Base-by-base conservation (phyloP, 257 asterid species). In the Solanum peruvianum region DNA sequence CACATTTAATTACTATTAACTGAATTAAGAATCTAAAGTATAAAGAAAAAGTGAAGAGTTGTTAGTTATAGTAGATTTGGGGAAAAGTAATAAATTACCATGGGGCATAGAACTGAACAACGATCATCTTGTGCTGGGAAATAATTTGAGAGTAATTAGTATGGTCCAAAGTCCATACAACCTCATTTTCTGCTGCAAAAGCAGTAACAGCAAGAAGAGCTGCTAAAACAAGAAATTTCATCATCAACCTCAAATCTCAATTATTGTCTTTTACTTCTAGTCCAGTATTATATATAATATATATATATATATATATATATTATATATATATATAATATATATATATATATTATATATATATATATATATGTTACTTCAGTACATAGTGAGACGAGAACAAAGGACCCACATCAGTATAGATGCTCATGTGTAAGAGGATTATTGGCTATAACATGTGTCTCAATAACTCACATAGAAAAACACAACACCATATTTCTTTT, bases 51-150 rank as follows among this genome's bases (percentile, higher is more conserved):
- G 62, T 52, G 23, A 52, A 52, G 62, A 52, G 2, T 52, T 52
- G 62, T 52, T 16, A 52, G 62, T 52, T 52, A 1, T 52, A 52
- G 62, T 18, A 3, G 62, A 52, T 52, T 52, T 52, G 66, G 25
- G 66, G 66, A 56, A 56, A 56, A 20, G n/a, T 7, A 56, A 56
- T 20, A 3, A 58, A 62, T 49, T 93, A 94, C 98, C 97, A 94
- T 45, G 97, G 97, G 72, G 98, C 96, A 88, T 94, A 94, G 92
- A 94, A 94, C 64, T 94, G 94, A n/a, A 92, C 97, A 87, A 94
- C 96, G 90, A 94, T 90, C 92, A 94, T 93, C 33, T 86, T 69
- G 90, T 90, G 93, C 75, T 91, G 92, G 44, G 92, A 87, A 4
- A 95, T 91, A 25, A 87, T 75, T 7, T 92, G 90, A 14, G 94